Base-by-base conservation (phyloP, 2,329 filamentous ascomycete genomes). In the Magnaporthiopsis incrustans region DNA sequence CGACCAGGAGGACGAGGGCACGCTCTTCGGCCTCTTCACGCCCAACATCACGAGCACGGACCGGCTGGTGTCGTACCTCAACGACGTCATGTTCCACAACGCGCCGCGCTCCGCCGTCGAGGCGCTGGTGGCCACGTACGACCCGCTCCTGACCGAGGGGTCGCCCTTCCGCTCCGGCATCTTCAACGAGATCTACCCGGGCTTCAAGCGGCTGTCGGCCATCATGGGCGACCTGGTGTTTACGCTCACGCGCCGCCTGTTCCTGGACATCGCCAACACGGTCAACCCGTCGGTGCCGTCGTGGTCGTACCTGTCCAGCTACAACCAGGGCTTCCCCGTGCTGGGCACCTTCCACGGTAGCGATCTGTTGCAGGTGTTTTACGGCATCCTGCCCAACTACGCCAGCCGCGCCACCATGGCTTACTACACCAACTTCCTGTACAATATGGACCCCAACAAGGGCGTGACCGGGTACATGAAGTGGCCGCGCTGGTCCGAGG, bases 1-100 rank as follows among this genome's bases (percentile, higher is more conserved):
- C 57, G 83, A 91, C 71, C 89, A 92, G 73, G 89, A 93, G 77
- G 90, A 94, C 71, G 90, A 94, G 74, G 89, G 90, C 25, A 92
- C 90, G 0, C 74, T 93, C 2, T 92, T 93, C 71, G 79, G 86
- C 6, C 78, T 93, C 44, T 87, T 88, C 73, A 88, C 90, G 67
- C 71, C 75, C 38, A 91, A 92, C 72, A 77, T 93, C 62, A 89
- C 84, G 12, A 88, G 81, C 1, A 85, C 81, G 0, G 75, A 76
- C 1, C 75, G 85, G 7, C 68, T 93, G 0, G 79, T 85, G 44
- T 76, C 81, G 25, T 94, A 94, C 70, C 75, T 95, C 27, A 70
- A 75, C 1, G 71, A 75, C 0, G 68, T 84, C 62, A 89, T 85
- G 77, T 92, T 91, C 78, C 74, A 79, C 50, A 72, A 77, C 32